phyloP scores from a whole-genome alignment of 345 rosid genomes.

The Kandelia obovata region DNA sequence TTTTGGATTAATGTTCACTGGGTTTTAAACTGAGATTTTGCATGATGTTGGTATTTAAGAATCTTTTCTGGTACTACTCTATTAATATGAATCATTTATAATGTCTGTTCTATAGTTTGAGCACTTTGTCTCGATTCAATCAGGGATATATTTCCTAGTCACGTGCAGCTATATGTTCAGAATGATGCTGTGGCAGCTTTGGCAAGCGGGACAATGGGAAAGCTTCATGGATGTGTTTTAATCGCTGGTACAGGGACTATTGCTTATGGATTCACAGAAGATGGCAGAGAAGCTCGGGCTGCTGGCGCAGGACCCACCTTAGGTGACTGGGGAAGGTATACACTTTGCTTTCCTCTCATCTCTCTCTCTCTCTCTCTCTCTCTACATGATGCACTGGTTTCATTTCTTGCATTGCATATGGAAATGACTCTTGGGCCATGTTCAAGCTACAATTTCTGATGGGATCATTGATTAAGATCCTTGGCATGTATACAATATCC shows the following conservation, averaged over 20 bases:
- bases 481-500: too few species aligned
- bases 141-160: conserved; percentile 80
- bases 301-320: conserved; percentile 96
- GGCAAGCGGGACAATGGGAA: conserved; percentile 96
- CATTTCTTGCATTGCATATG: too few species aligned
- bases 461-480: too few species aligned
- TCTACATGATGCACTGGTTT: too few species aligned
- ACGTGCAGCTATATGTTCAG: conserved; percentile 73
- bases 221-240: conserved; percentile 93
- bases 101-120: neutral
- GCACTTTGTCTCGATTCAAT: conserved; percentile 5
- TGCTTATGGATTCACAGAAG: conserved; percentile 89
- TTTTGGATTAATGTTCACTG: too few species aligned
- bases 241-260: conserved; percentile 98
- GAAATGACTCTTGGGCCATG: too few species aligned
- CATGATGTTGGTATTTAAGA: too few species aligned
- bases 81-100: neutral
- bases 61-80: too few species aligned
- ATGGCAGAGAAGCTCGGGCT: conserved; percentile 88
- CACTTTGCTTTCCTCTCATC: neutral
- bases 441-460: too few species aligned
- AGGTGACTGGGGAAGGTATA: conserved; percentile 98
- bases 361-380: too few species aligned
- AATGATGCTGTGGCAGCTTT: conserved; percentile 96
- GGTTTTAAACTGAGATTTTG: too few species aligned